These are phyloP conservation scores for Mycena chlorophos DNA, from an alignment of 768 basidiomycete species.

Conservation along the genomic window DNA sequence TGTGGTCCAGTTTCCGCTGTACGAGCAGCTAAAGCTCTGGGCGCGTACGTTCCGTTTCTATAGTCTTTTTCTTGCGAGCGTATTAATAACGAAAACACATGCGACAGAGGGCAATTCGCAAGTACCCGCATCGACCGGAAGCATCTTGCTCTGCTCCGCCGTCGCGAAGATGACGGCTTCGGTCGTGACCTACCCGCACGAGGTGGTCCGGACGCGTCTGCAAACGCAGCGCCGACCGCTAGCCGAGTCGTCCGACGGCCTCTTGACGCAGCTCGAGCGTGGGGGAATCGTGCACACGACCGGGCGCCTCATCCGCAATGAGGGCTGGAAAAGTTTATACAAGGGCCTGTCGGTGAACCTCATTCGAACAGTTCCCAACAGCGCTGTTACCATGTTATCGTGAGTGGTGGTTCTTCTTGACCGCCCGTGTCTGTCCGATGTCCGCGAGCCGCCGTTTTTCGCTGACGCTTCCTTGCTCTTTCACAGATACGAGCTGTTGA, in stretches of 20 bases:
- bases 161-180: slow-evolving; percentile 95
- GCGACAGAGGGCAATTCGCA: slow-evolving; percentile 46
- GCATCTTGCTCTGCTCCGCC: slow-evolving; percentile 90
- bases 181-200: slow-evolving; percentile 95
- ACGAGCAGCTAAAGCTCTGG: slow-evolving; percentile 86
- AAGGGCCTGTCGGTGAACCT: slow-evolving; percentile 93
- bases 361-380: slow-evolving; percentile 92
- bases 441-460: not conserved
- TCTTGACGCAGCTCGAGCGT: slow-evolving; percentile 48
- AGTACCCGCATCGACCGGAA: slow-evolving; percentile 52
- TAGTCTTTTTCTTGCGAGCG: slow-evolving; percentile 8
- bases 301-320: slow-evolving; percentile 69
- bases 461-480: not conserved
- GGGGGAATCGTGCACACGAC: slow-evolving; percentile 77
- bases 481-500: slow-evolving; percentile 51
- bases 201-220: slow-evolving; percentile 96
- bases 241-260: slow-evolving; percentile 60
- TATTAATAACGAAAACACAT: not conserved
- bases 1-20: slow-evolving; percentile 95
- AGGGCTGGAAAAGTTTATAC: slow-evolving; percentile 90
- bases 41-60: slow-evolving; percentile 69
- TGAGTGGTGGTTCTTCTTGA: slow-evolving; percentile 37
- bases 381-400: slow-evolving; percentile 94
- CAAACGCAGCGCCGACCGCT: slow-evolving; percentile 81
- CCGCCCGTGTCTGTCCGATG: too few species aligned